Conservation (phyloP, 1,284 basidiomycete species). For the Apiotrichum mycotoxinovorans region DNA sequence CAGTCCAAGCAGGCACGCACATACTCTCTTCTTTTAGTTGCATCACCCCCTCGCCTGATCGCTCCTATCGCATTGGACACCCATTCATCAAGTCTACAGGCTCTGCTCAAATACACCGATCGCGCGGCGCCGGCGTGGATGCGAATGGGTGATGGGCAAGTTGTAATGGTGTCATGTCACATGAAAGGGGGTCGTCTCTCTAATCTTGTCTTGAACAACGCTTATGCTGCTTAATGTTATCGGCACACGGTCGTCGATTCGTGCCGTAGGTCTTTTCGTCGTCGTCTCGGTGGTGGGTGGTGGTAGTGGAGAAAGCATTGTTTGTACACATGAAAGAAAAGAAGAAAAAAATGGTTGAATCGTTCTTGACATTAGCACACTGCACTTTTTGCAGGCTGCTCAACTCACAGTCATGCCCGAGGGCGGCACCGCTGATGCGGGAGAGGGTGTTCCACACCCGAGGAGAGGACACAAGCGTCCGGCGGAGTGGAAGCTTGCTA, state of each 20-base stretch:
- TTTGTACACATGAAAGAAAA: neutral
- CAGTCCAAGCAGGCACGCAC: too few species aligned
- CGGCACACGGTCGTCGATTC: neutral
- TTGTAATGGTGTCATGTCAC: neutral
- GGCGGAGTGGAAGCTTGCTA: conserved; percentile 8
- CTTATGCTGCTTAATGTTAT: neutral
- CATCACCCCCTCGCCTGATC: too few species aligned
- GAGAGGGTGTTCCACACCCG: conserved; percentile 8
- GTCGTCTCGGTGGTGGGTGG: neutral
- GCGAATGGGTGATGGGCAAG: neutral
- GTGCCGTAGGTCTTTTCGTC: neutral
- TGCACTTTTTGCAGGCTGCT: neutral
- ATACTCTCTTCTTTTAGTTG: too few species aligned
- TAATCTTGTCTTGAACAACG: neutral
- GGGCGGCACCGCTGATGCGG: conserved; percentile 4
- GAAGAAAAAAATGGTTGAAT: neutral
- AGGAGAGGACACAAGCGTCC: neutral
- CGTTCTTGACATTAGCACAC: neutral
- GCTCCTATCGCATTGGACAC: too few species aligned
- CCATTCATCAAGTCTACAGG: too few species aligned
- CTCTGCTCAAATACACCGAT: too few species aligned
- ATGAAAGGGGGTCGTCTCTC: neutral
- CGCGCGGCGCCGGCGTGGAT: neutral
- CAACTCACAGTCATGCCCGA: conserved; percentile 3
- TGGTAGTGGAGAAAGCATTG: neutral